phyloP scores from a whole-genome alignment of 2,329 filamentous ascomycete species.

The Botrytis paeoniae region DNA sequence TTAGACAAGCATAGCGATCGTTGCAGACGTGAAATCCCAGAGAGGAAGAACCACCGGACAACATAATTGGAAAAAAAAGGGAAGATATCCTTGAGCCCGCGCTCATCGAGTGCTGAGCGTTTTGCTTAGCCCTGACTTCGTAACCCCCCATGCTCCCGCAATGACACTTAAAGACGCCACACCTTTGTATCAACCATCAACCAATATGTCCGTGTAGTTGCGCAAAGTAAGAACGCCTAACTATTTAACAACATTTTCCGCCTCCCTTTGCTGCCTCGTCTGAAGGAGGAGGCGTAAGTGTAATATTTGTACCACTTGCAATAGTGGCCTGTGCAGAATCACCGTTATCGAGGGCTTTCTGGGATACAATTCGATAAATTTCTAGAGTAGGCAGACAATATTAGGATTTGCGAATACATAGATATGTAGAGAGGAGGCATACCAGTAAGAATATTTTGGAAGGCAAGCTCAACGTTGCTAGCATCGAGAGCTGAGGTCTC shows the following conservation, averaged over 20 bases:
- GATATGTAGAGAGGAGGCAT: slow-evolving; percentile 38
- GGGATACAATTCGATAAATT: slow-evolving; percentile 98
- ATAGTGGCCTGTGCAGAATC: slow-evolving; percentile 78
- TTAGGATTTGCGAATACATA: slow-evolving; percentile 17
- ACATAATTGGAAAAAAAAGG: slow-evolving; percentile 21
- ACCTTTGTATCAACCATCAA: slow-evolving; percentile 30
- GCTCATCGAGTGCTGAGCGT: slow-evolving; percentile 20
- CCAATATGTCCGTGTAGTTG: slow-evolving; percentile 24
- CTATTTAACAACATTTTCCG: slow-evolving; percentile 68
- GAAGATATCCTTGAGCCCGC: slow-evolving; percentile 20
- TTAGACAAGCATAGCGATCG: slow-evolving; percentile 28
- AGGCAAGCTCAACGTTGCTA: slow-evolving; percentile 97
- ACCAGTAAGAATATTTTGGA: slow-evolving; percentile 99
- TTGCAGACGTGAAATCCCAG: slow-evolving; percentile 30
- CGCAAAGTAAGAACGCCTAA: slow-evolving; percentile 20
- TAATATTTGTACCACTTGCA: slow-evolving; percentile 76
- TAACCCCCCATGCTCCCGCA: slow-evolving; percentile 25
- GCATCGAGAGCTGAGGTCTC: slow-evolving; percentile 98
- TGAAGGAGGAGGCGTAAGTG: slow-evolving; percentile 81
- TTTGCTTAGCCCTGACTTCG: slow-evolving; percentile 22
- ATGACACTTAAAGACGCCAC: slow-evolving; percentile 26
- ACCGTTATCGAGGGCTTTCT: slow-evolving; percentile 91
- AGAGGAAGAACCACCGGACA: slow-evolving; percentile 24
- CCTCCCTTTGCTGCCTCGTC: slow-evolving; percentile 71
- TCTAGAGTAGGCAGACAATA: slow-evolving; percentile 52